Percentiles rank a stretch among this genome's conserved stretches.
These are phyloP conservation scores for Fusarium sp. DNA, from an alignment of 2,329 filamentous ascomycete species.

Conservation along the genomic window DNA sequence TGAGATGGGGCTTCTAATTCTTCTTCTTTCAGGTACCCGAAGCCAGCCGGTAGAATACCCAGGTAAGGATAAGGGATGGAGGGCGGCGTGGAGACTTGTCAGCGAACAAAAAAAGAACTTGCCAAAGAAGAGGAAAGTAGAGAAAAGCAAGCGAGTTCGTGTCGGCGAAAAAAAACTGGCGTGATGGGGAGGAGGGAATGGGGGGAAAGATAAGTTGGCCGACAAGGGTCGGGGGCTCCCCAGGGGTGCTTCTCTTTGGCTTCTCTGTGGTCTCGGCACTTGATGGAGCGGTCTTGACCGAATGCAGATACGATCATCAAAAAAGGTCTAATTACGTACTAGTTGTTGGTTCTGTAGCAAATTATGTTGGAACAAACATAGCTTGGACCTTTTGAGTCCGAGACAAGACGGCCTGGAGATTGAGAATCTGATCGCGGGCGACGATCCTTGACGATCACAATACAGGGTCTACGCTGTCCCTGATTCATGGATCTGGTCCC, in stretches of 20 bases:
- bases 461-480: constrained; percentile 6
- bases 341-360: neutral
- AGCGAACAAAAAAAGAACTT: neutral
- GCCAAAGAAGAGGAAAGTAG: constrained; percentile 1
- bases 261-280: neutral
- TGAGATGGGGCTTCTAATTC: neutral
- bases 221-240: constrained; percentile 8
- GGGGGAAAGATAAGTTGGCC: constrained; percentile 37
- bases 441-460: constrained; percentile 9
- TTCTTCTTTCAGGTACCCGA: neutral
- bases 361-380: neutral
- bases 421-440: neutral
- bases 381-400: neutral
- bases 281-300: constrained; percentile 14
- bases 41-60: neutral
- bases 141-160: constrained; percentile 8
- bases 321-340: constrained; percentile 5
- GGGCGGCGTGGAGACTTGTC: neutral
- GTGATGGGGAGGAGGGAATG: constrained; percentile 1
- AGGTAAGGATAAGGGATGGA: neutral
- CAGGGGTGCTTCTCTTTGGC: neutral
- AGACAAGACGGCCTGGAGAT: neutral
- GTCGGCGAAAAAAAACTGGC: constrained; percentile 36
- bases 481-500: constrained; percentile 2
- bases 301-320: neutral